Evolutionary conservation across 2,329 filamentous ascomycete genomes (phyloP).

Genomic region (Aureobasidium sp.): DNA sequence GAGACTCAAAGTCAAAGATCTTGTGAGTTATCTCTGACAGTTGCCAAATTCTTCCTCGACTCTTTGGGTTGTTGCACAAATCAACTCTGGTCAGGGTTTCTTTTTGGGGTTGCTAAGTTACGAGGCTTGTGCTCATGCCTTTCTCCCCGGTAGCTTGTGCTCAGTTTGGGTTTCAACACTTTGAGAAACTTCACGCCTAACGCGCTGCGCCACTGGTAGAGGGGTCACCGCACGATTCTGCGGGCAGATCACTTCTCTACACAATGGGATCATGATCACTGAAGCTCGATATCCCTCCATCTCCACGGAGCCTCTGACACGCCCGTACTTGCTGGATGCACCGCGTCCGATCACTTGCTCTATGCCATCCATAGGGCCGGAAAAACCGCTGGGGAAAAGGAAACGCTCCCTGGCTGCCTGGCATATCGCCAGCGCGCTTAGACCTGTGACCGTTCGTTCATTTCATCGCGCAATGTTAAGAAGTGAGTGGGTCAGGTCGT

Average conservation of each 20-base stretch:
- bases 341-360: not conserved
- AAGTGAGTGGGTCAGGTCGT: not conserved
- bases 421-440: not conserved
- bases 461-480: not conserved
- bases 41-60: not conserved
- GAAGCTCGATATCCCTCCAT: not conserved
- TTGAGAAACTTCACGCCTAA: conserved; percentile 4
- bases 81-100: not conserved
- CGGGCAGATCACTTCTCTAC: conserved; percentile 6
- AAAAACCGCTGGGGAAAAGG: not conserved
- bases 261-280: not conserved
- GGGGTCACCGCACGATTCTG: not conserved
- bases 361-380: not conserved
- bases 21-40: conserved; percentile 1
- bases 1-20: not conserved
- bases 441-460: not conserved
- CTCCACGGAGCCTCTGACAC: not conserved
- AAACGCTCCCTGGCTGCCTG: not conserved
- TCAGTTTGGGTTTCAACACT: conserved; percentile 8
- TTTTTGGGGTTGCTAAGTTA: not conserved
- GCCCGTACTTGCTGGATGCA: not conserved
- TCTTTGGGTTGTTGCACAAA: not conserved
- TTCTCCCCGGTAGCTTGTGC: not conserved
- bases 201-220: conserved; percentile 4
- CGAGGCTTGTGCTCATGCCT: not conserved